These are phyloP conservation scores for Populus hybrid DNA, from an alignment of 441 rosid genomes.

Conservation along the genomic window DNA sequence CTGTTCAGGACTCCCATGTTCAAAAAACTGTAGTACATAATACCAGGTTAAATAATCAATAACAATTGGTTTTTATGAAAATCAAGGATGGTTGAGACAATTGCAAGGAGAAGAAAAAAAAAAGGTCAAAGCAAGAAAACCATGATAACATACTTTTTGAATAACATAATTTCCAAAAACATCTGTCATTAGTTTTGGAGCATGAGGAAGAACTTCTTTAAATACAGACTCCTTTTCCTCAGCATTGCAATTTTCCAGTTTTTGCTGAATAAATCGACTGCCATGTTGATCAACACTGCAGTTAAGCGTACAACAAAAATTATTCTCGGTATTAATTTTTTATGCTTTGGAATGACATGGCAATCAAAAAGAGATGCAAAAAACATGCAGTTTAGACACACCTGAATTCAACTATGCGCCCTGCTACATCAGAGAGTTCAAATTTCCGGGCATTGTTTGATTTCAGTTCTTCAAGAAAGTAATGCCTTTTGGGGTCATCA, in stretches of 20 bases:
- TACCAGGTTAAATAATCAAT: background rate
- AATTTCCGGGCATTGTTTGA: conserved; percentile 61
- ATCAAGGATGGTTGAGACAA: background rate
- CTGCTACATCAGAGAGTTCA: conserved; percentile 62
- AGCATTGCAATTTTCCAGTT: conserved; percentile 50
- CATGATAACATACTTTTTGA: conserved; percentile 50
- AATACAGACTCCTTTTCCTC: conserved; percentile 64
- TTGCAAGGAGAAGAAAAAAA: conserved; percentile 22
- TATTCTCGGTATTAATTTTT: background rate
- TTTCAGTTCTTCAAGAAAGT: conserved; percentile 70
- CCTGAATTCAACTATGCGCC: conserved; percentile 77
- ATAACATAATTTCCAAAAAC: conserved; percentile 81
- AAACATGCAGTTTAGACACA: conserved; percentile 23
- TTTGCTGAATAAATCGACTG: conserved; percentile 80
- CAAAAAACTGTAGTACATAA: conserved; percentile 42
- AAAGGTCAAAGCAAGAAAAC: conserved; percentile 11
- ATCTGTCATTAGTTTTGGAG: conserved; percentile 66
- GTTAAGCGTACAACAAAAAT: conserved; percentile 12
- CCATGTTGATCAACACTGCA: conserved; percentile 80
- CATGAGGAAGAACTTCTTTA: conserved; percentile 65
- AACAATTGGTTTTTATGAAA: background rate
- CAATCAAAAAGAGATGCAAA: conserved; percentile 4
- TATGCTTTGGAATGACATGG: conserved; percentile 10
- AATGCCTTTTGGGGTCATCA: conserved; percentile 38
- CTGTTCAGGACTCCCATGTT: conserved; percentile 60